Evolutionary conservation across 2,329 filamentous ascomycete genomes (phyloP).

Genomic region (Aspergillus fischeri): DNA sequence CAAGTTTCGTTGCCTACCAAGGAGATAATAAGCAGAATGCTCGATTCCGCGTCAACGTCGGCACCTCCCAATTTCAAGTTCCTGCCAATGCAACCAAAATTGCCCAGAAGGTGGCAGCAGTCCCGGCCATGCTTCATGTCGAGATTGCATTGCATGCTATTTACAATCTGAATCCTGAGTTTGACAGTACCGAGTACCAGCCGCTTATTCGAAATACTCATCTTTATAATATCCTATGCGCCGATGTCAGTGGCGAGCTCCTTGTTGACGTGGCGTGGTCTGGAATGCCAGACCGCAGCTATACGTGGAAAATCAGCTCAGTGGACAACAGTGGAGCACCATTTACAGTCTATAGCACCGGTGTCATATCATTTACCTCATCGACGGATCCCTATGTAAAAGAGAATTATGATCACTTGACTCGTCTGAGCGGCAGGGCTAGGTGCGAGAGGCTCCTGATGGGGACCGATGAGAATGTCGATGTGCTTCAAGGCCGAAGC

Average conservation of each 20-base stretch:
- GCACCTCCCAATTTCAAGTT: neutral
- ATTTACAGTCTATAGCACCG: neutral
- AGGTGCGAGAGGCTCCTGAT: conserved; percentile 14
- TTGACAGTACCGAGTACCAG: too few relatives aligned
- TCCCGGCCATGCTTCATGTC: conserved; percentile 39
- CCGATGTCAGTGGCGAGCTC: too few relatives aligned
- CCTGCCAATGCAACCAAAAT: conserved; percentile 20
- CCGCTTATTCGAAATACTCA: too few relatives aligned
- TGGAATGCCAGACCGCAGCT: too few relatives aligned
- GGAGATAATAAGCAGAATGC: conserved; percentile 14
- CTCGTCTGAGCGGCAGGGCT: conserved; percentile 30
- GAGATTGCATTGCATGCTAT: conserved; percentile 22
- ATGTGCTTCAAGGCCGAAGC: conserved; percentile 16
- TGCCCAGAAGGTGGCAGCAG: conserved; percentile 34
- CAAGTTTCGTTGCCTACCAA: conserved; percentile 27
- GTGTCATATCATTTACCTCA: conserved; percentile 9
- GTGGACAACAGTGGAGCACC: neutral
- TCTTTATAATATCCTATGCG: too few relatives aligned
- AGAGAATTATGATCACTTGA: conserved; percentile 23
- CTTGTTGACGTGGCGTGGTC: too few relatives aligned
- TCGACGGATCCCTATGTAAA: conserved; percentile 14
- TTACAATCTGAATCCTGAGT: too few relatives aligned
- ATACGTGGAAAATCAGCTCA: too few relatives aligned
- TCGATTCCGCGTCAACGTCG: conserved; percentile 2
- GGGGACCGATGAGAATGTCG: conserved; percentile 5